Percentiles rank a stretch among this genome's conserved stretches.
Conservation (phyloP, 345 rosid species). For the Gossypium mustelinum region DNA sequence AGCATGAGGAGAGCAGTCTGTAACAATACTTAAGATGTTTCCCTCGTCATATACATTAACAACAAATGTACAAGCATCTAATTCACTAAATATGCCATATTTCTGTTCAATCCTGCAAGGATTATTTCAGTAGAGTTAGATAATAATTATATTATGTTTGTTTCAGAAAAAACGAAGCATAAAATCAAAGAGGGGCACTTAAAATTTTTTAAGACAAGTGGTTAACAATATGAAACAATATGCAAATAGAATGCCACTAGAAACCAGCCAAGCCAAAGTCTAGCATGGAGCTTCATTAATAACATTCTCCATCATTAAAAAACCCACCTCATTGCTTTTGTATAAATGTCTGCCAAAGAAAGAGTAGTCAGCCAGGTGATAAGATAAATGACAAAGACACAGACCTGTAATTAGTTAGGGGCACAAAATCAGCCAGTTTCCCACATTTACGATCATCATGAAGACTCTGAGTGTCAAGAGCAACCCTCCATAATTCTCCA, state of each 20-base stretch:
- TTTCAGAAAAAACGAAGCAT: not conserved
- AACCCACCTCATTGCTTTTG: not conserved
- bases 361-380: not conserved
- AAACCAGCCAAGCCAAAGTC: not conserved
- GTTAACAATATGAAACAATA: not conserved
- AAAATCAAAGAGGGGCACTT: not conserved
- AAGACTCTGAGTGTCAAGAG: slow-evolving; percentile 88
- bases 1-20: slow-evolving; percentile 92
- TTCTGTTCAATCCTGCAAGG: slow-evolving; percentile 74
- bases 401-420: slow-evolving; percentile 81
- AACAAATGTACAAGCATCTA: slow-evolving; percentile 89
- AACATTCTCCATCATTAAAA: not conserved
- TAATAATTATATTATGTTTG: not conserved
- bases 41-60: slow-evolving; percentile 80
- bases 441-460: slow-evolving; percentile 77
- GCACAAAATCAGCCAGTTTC: slow-evolving; percentile 69
- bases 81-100: slow-evolving; percentile 82
- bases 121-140: not conserved
- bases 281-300: not conserved
- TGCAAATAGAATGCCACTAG: not conserved
- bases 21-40: slow-evolving; percentile 78
- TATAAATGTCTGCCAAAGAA: not conserved
- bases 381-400: slow-evolving; percentile 7
- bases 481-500: slow-evolving; percentile 94
- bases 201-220: not conserved